A percentile compares a stretch with the other conserved stretches of the same genome.
Conservation (phyloP, 1,284 basidiomycete genomes). For the Cutaneotrichosporon mucoides region DNA sequence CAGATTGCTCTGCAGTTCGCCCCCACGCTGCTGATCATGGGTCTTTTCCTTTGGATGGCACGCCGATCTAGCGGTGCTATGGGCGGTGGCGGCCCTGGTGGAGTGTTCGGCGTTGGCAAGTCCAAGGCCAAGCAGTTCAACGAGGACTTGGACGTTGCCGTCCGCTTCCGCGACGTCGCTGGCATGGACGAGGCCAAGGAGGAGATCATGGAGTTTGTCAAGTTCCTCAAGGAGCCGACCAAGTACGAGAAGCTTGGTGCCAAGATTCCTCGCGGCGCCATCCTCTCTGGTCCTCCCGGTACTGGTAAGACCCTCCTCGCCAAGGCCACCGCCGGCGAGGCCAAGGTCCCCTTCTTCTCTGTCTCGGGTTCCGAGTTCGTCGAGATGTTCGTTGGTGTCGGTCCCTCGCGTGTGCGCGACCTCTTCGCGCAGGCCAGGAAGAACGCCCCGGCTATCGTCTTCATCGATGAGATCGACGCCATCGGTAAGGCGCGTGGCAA, state of each 20-base stretch:
- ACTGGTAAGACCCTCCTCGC: slow-evolving; percentile 98
- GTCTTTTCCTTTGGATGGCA: slow-evolving; percentile 85
- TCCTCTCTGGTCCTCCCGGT: slow-evolving; percentile 95
- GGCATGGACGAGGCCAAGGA: slow-evolving; percentile 99
- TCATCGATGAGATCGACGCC: slow-evolving; percentile 86
- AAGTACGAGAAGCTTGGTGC: slow-evolving; percentile 96
- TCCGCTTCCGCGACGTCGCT: slow-evolving; percentile 92
- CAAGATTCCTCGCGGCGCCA: slow-evolving; percentile 97
- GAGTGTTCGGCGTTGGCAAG: slow-evolving; percentile 97
- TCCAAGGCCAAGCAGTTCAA: slow-evolving; percentile 94
- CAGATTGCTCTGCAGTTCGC: slow-evolving; percentile 86
- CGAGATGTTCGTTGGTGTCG: slow-evolving; percentile 99
- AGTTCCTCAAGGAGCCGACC: slow-evolving; percentile 93
- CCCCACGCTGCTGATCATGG: slow-evolving; percentile 86
- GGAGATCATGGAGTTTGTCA: slow-evolving; percentile 99
- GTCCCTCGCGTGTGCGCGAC: slow-evolving; percentile 93
- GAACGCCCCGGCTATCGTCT: slow-evolving; percentile 93
- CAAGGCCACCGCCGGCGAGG: slow-evolving; percentile 97
- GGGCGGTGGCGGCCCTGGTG: slow-evolving; percentile 60
- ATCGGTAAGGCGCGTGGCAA: slow-evolving; percentile 95
- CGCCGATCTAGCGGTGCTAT: slow-evolving; percentile 64
- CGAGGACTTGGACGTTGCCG: slow-evolving; percentile 91
- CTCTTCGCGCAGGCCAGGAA: slow-evolving; percentile 97
- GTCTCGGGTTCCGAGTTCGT: slow-evolving; percentile 99
- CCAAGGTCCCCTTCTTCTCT: slow-evolving; percentile 93